Base-by-base conservation (phyloP, 192 early-diverging fungal species). In the Backusella tarrabulga region DNA sequence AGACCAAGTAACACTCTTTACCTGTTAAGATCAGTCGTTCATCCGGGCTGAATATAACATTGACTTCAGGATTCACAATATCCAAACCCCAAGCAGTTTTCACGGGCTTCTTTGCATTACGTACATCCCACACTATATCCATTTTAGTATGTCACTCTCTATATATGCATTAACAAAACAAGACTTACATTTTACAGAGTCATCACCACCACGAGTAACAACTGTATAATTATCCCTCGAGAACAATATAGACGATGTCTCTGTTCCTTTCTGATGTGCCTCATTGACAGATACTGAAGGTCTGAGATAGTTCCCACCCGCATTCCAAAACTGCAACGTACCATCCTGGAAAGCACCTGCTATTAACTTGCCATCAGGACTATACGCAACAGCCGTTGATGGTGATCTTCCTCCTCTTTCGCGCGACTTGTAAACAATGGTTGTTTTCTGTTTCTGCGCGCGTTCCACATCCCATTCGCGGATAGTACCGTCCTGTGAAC, bases 41-140 rank as follows among this genome's bases (percentile, higher is more conserved):
- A 63, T 93, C 89, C 1, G 97, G 96, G 26, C 93, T 94, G 69
- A 96, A 96, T 19, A 95, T 92, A 21, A 94, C 83, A 79, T 95
- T 94, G 9, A 89, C 86, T 67, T 95, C 94, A 17, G 93, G 88
- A 71, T 92, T 92, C 32, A 93, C 85, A 7, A 87, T 85, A 32
- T 86, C 76, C 15, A 98, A 77, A 35, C 88, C 81, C 19, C 82
- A 80, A 0, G 85, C 86, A 19, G 81, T 79, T 0, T 87, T 80
- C 11, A 98, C 75, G 4, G 95, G 91, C 32, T 84, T 83, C 50
- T 88, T 91, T 70, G 92, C 84, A 35, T 94, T 90, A 32, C 97
- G 88, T 19, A 93, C 67, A 76, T 99, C 97, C 97, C 97, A 99
- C 32, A 98, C 91, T 78, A 12, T 21, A 76, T 26, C 9, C 6